A percentile compares a stretch with the other conserved stretches of the same genome.
These are phyloP conservation scores for Globisporangium radiosum DNA, from an alignment of 352 stramenopile species.

Conservation along the genomic window DNA sequence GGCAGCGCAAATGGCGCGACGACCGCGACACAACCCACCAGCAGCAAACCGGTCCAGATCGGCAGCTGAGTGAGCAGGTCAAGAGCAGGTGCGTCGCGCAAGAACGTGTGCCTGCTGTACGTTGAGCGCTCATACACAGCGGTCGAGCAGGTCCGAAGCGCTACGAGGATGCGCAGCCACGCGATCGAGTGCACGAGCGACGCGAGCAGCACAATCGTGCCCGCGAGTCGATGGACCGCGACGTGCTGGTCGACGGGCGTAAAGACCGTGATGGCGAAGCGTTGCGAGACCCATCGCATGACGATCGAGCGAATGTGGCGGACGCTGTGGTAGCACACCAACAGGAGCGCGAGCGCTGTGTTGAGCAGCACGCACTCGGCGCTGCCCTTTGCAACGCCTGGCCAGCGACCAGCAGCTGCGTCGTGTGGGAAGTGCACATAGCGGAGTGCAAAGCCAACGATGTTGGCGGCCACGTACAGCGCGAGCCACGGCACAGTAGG, in stretches of 20 bases:
- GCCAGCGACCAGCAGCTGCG: constrained; percentile 16
- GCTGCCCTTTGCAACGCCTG: constrained; percentile 32
- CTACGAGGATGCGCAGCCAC: constrained; percentile 24
- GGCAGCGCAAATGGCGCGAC: constrained; percentile 22
- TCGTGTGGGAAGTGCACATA: constrained; percentile 22
- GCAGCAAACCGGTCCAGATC: constrained; percentile 35
- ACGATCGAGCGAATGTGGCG: constrained; percentile 11
- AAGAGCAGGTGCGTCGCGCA: constrained; percentile 13
- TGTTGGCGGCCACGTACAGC: constrained; percentile 23
- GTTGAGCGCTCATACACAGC: constrained; percentile 17
- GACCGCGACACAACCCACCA: constrained; percentile 21
- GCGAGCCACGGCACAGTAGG: constrained; percentile 18
- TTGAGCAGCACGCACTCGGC: constrained; percentile 39
- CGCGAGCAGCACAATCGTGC: constrained; percentile 17
- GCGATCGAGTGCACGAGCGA: constrained; percentile 29
- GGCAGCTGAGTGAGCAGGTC: constrained; percentile 17
- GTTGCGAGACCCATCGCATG: neutral
- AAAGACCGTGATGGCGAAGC: neutral
- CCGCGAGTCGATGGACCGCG: constrained; percentile 29
- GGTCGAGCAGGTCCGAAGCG: constrained; percentile 11
- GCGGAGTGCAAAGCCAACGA: constrained; percentile 16
- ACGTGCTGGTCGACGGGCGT: constrained; percentile 28
- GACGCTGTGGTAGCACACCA: constrained; percentile 26
- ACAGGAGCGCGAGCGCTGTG: constrained; percentile 20
- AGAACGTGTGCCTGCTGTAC: constrained; percentile 10